phyloP scores from a whole-genome alignment of 2,329 filamentous ascomycete genomes.

The Rachicladosporium sp. region DNA sequence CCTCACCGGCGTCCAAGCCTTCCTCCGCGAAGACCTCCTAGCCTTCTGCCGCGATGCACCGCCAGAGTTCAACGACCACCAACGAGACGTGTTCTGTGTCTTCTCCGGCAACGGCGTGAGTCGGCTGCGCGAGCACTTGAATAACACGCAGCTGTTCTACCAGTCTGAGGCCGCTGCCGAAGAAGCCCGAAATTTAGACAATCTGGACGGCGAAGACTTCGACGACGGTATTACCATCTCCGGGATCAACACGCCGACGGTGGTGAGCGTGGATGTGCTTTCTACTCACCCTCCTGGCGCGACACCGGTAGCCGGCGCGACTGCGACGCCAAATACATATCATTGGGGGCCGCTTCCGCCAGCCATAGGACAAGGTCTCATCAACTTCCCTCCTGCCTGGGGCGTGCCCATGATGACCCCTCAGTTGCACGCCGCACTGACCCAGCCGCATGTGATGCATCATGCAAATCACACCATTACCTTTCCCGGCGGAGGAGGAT shows the following conservation, averaged over 20 bases:
- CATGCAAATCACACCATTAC: no score
- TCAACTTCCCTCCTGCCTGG: no score
- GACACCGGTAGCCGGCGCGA: conserved; percentile 12
- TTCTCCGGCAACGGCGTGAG: conserved; percentile 81
- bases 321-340: no score
- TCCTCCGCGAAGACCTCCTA: conserved; percentile 73
- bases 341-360: no score
- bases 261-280: conserved; percentile 17
- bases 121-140: conserved; percentile 67
- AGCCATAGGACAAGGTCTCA: no score
- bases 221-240: conserved; percentile 17
- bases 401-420: no score
- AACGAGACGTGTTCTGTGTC: conserved; percentile 91
- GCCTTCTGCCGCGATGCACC: conserved; percentile 79
- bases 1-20: conserved; percentile 84
- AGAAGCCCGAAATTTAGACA: conserved; percentile 7
- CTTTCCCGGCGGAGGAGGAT: no score
- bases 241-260: conserved; percentile 17
- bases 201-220: conserved; percentile 15
- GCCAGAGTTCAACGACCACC: conserved; percentile 86
- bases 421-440: no score
- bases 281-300: conserved; percentile 14
- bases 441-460: no score
- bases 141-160: conserved; percentile 28
- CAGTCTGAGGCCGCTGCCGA: conserved; percentile 8